Conservation (phyloP, 2,329 filamentous ascomycete species). For the Fusarium mangiferae region DNA sequence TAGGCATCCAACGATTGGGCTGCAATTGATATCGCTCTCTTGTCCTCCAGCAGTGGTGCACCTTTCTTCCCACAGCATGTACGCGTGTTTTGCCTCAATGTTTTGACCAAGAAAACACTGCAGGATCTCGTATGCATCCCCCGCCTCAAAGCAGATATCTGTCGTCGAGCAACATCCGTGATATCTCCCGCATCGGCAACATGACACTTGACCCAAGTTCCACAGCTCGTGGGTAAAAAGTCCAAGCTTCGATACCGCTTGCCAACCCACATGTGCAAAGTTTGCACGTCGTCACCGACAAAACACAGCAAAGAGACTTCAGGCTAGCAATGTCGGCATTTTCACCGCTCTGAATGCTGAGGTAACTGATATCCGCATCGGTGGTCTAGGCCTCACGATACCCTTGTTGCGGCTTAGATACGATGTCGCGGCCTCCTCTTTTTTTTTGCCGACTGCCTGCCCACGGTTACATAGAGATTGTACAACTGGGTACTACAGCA, state of each 20-base stretch:
- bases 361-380: slow-evolving; percentile 23
- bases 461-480: slow-evolving; percentile 7
- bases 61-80: neutral
- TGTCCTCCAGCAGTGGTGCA: neutral
- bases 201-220: slow-evolving; percentile 17
- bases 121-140: slow-evolving; percentile 1
- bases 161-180: neutral
- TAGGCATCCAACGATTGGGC: slow-evolving; percentile 20
- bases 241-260: slow-evolving; percentile 6
- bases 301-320: slow-evolving; percentile 21
- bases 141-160: neutral
- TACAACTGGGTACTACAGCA: slow-evolving; percentile 5
- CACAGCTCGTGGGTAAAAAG: neutral
- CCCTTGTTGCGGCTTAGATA: slow-evolving; percentile 24
- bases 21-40: neutral
- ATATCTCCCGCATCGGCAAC: slow-evolving; percentile 17
- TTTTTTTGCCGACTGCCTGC: neutral
- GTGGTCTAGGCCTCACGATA: slow-evolving; percentile 10
- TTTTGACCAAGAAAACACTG: neutral
- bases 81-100: neutral
- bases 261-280: slow-evolving; percentile 11
- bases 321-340: slow-evolving; percentile 14
- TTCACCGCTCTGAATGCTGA: slow-evolving; percentile 45
- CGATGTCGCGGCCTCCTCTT: slow-evolving; percentile 15
- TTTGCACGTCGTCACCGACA: slow-evolving; percentile 45